Conservation (phyloP, 1,139 yeast genomes). For the Suhomyces panamericanus region DNA sequence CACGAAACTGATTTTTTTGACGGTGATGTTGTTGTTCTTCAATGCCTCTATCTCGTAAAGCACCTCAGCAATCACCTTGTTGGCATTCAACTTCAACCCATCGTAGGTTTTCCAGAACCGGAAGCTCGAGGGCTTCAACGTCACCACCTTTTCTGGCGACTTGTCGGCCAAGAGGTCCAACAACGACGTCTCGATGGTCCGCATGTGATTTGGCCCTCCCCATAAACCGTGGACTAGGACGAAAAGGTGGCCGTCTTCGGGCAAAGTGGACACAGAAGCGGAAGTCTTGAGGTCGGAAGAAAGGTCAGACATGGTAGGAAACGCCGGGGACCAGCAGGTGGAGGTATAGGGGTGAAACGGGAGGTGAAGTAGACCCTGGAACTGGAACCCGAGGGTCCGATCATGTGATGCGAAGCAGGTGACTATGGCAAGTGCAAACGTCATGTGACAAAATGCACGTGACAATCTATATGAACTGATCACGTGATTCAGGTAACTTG, state of each 20-base stretch:
- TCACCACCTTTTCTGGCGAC: conserved; percentile 46
- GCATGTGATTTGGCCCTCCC: conserved; percentile 80
- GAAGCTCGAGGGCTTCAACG: conserved; percentile 69
- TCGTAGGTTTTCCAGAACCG: conserved; percentile 80
- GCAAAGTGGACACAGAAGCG: not conserved
- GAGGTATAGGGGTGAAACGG: not conserved
- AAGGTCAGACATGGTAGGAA: not conserved
- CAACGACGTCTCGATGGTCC: conserved; percentile 55
- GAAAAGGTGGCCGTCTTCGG: conserved; percentile 55
- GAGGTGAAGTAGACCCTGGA: no score
- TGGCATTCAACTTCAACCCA: conserved; percentile 74
- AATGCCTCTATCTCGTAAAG: conserved; percentile 55
- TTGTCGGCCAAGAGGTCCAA: conserved; percentile 36
- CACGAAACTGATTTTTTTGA: conserved; percentile 41
- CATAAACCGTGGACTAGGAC: conserved; percentile 86
- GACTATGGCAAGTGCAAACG: no score
- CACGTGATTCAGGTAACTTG: no score
- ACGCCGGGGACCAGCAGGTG: not conserved
- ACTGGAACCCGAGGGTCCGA: not conserved
- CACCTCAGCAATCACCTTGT: conserved; percentile 64
- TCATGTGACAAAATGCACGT: not conserved
- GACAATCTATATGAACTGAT: no score
- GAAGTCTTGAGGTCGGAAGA: not conserved
- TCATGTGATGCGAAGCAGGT: not conserved
- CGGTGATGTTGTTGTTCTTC: conserved; percentile 36